Conservation (phyloP, 176 grass and related monocot species). For the Eremochloa ophiuroides region DNA sequence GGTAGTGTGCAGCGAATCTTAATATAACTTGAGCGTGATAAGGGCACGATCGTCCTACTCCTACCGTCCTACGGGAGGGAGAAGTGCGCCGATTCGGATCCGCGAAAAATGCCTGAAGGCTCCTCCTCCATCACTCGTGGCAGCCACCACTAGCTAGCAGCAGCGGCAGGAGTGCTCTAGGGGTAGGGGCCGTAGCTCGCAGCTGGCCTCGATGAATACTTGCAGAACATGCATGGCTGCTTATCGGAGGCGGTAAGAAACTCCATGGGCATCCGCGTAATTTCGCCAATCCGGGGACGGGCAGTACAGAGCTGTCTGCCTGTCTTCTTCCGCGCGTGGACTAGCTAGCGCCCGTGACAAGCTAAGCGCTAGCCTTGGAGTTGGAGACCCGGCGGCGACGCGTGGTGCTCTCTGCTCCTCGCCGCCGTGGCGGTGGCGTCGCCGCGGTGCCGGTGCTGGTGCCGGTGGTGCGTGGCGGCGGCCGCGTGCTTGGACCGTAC, state of each 20-base stretch:
- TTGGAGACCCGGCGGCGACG: constrained; percentile 13
- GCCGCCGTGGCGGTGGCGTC: neutral
- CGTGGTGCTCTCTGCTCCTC: neutral
- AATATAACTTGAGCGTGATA: too few relatives aligned
- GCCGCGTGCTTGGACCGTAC: neutral
- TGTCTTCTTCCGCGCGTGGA: neutral
- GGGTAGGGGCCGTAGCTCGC: too few relatives aligned
- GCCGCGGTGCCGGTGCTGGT: neutral
- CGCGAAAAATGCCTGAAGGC: too few relatives aligned
- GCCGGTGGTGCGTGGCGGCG: neutral
- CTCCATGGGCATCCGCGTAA: neutral
- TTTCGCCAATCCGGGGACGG: neutral
- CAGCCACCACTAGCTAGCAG: neutral
- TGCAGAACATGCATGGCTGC: neutral
- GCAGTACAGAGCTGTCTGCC: neutral
- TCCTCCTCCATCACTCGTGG: too few relatives aligned
- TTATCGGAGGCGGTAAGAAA: neutral
- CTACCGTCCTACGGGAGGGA: too few relatives aligned
- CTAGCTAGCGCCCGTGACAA: constrained; percentile 16
- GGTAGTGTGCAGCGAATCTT: too few relatives aligned
- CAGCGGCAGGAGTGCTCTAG: neutral
- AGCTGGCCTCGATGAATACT: neutral
- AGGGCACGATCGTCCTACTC: too few relatives aligned
- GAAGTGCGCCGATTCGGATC: too few relatives aligned
- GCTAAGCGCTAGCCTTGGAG: neutral